Conservation (phyloP, 2,329 filamentous ascomycete genomes). For the Zasmidium cellare region DNA sequence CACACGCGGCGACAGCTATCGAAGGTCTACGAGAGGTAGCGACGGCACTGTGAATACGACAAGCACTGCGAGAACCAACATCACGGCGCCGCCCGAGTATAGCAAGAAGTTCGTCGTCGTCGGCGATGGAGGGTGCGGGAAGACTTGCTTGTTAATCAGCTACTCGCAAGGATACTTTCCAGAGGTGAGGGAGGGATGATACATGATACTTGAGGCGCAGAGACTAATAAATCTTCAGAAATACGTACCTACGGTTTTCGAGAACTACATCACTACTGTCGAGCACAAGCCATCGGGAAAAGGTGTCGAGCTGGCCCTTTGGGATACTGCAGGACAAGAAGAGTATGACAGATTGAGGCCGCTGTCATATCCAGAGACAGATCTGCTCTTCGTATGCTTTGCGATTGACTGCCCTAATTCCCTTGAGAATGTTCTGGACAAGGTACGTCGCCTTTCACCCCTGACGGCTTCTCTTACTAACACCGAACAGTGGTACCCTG, state of each 20-base stretch:
- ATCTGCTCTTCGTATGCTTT: slow-evolving; percentile 97
- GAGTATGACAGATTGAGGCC: slow-evolving; percentile 96
- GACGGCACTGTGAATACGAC: slow-evolving; percentile 86
- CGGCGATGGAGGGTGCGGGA: slow-evolving; percentile 95
- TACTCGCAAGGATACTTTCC: slow-evolving; percentile 99
- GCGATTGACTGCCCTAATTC: slow-evolving; percentile 98
- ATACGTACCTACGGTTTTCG: slow-evolving; percentile 99
- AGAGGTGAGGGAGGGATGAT: slow-evolving; percentile 64
- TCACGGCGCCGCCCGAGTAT: slow-evolving; percentile 88
- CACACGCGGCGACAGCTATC: slow-evolving; percentile 35
- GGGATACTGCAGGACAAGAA: slow-evolving; percentile 98
- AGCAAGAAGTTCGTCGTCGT: slow-evolving; percentile 99
- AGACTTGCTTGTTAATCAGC: slow-evolving; percentile 97
- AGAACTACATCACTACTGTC: slow-evolving; percentile 99
- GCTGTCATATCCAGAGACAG: slow-evolving; percentile 95
- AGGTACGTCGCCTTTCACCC: slow-evolving; percentile 59
- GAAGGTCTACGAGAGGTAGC: slow-evolving; percentile 58
- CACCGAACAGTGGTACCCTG: slow-evolving; percentile 83
- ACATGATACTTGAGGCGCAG: slow-evolving; percentile 1
- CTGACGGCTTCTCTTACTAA: slow-evolving; percentile 9
- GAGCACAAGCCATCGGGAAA: slow-evolving; percentile 85
- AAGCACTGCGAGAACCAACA: slow-evolving; percentile 73
- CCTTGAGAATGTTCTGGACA: slow-evolving; percentile 97
- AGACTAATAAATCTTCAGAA: slow-evolving; percentile 60
- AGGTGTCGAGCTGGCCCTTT: slow-evolving; percentile 92